Evolutionary conservation across 768 basidiomycete genomes (phyloP), one percentile per base, ranked within the genome.

Genomic region (Hericium coralloides): DNA sequence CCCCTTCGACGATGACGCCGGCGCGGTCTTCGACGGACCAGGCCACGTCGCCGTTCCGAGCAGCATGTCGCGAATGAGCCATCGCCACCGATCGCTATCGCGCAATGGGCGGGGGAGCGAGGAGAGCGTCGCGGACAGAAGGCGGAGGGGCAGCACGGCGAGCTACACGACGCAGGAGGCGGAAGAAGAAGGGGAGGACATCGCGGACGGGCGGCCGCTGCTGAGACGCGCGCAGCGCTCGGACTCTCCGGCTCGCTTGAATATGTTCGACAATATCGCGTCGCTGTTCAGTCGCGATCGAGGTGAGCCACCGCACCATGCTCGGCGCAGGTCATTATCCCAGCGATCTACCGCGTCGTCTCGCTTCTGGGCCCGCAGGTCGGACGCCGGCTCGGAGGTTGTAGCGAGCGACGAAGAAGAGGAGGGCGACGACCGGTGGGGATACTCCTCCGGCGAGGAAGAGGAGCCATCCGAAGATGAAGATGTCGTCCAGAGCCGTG

Each of bases 371-470:
- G 58, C 79, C 75, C 63, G 80, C 53, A 76, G 72, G 52, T 85
- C 84, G 14, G 79, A 80, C 18, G 76, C 72, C 31, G 80, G 75
- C 22, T 85, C 85, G 6, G 84, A 87, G 66, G 83, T 76, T 20
- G 60, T 81, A 4, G 80, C 73, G 26, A 74, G 72, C 12, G 84
- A 79, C 3, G 79, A 80, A 25, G 82, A 82, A 39, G 41, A 51
- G 12, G 77, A 68, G 3, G 69, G 73, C 57, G 81, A 84, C 47
- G 89, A 92, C 61, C 79, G 89, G n/a, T 94, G 92, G 92, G 92
- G 92, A 4, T 94, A 93, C 70, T 84, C 87, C n/a, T 92, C 92
- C 3, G 89, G 82, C 22, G 92, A 94, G 65, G 89, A 80, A 57
- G 79, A 87, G 64, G 81, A 82, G 22, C 76, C 74, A 20, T 76